Evolutionary conservation across 768 basidiomycete genomes (phyloP).

Genomic region (Rhodosporidiobolus odoratus): DNA sequence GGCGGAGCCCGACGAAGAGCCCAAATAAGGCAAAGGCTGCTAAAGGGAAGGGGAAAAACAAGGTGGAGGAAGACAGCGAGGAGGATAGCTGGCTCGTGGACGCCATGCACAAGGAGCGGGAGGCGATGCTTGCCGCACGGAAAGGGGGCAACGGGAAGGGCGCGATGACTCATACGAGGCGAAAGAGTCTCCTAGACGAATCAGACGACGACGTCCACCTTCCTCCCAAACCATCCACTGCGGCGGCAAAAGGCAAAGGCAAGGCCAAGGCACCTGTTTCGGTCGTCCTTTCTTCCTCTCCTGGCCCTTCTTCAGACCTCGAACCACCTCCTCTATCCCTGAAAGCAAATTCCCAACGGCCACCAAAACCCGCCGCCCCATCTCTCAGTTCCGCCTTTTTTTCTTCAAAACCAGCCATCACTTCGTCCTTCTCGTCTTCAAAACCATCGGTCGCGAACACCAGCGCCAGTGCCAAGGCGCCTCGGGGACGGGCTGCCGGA

Average conservation of each 20-base stretch:
- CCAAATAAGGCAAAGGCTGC: too few relatives aligned
- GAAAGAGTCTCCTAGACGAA: neutral
- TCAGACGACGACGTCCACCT: neutral
- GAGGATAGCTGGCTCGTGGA: neutral
- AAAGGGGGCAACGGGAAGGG: neutral
- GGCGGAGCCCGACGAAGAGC: too few relatives aligned
- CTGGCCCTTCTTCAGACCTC: neutral
- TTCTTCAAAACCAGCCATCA: too few relatives aligned
- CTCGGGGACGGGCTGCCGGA: too few relatives aligned
- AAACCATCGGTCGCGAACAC: too few relatives aligned
- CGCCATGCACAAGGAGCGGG: neutral
- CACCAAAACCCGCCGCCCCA: too few relatives aligned
- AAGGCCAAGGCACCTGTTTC: neutral
- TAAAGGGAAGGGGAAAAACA: constrained; percentile 1
- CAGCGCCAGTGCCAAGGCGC: too few relatives aligned
- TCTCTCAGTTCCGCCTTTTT: too few relatives aligned
- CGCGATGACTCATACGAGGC: neutral
- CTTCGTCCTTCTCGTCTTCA: too few relatives aligned
- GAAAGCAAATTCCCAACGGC: too few relatives aligned
- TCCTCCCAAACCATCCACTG: neutral
- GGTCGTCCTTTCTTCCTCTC: neutral
- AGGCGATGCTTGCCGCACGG: neutral
- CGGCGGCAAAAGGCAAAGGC: neutral
- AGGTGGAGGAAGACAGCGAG: neutral
- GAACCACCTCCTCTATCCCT: neutral